These are phyloP conservation scores for Fonsecaea multimorphosa DNA, from an alignment of 2,329 filamentous ascomycete genomes.

Conservation along the genomic window DNA sequence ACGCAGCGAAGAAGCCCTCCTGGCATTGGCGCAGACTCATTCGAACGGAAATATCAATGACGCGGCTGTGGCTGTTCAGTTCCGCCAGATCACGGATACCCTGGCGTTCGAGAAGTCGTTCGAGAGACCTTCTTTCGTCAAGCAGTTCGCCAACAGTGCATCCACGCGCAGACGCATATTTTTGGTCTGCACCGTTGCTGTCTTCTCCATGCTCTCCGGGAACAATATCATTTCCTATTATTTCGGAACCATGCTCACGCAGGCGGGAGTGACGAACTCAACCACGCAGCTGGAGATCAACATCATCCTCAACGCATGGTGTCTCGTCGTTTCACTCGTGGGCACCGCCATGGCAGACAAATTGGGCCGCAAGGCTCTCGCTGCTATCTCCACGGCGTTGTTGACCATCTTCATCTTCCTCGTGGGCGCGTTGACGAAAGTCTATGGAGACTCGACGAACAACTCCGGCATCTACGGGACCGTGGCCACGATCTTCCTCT, in stretches of 20 bases:
- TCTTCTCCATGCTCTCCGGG: constrained; percentile 32
- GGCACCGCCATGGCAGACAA: constrained; percentile 53
- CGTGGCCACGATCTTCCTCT: constrained; percentile 46
- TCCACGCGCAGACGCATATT: constrained; percentile 27
- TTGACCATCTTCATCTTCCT: constrained; percentile 56
- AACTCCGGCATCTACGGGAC: constrained; percentile 51
- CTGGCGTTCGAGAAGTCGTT: constrained; percentile 26
- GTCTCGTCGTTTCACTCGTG: constrained; percentile 50
- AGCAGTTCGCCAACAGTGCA: constrained; percentile 19
- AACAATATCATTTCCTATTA: constrained; percentile 45
- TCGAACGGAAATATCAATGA: constrained; percentile 28
- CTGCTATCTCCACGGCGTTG: constrained; percentile 47
- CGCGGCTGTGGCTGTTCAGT: constrained; percentile 19
- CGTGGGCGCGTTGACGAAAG: constrained; percentile 58
- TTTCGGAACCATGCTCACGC: constrained; percentile 52
- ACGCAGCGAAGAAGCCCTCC: constrained; percentile 33
- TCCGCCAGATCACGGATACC: constrained; percentile 32
- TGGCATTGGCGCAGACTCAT: constrained; percentile 23
- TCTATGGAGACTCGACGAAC: constrained; percentile 47
- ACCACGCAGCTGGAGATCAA: constrained; percentile 57
- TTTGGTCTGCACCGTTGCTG: constrained; percentile 23
- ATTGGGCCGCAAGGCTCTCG: constrained; percentile 53
- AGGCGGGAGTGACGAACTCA: constrained; percentile 54
- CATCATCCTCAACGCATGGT: constrained; percentile 60
- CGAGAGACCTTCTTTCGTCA: constrained; percentile 16